Evolutionary conservation across 768 basidiomycete species (phyloP).

Genomic region (Mycena vitilis): DNA sequence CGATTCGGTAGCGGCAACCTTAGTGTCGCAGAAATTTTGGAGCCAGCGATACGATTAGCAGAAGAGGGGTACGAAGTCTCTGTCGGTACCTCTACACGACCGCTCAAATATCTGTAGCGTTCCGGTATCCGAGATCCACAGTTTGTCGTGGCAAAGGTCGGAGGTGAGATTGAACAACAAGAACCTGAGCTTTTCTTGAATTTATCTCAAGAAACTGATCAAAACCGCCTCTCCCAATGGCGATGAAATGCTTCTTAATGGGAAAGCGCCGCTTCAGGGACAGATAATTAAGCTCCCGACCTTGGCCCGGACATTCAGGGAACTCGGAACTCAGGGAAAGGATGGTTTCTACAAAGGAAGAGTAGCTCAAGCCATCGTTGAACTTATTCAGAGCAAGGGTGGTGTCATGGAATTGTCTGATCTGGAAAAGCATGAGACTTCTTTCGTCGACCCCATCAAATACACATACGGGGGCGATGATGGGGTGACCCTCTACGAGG

Average conservation of each 20-base stretch:
- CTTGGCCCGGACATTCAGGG: slow-evolving; percentile 86
- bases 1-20: slow-evolving; percentile 82
- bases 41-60: slow-evolving; percentile 90
- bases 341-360: slow-evolving; percentile 95
- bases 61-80: slow-evolving; percentile 77
- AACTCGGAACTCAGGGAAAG: slow-evolving; percentile 83
- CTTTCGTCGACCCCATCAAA: slow-evolving; percentile 89
- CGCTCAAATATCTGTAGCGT: slow-evolving; percentile 58
- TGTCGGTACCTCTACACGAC: background rate
- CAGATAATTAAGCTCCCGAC: slow-evolving; percentile 85
- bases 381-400: slow-evolving; percentile 85
- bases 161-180: slow-evolving; percentile 54
- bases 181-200: background rate
- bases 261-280: slow-evolving; percentile 86
- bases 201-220: slow-evolving; percentile 59
- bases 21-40: slow-evolving; percentile 75
- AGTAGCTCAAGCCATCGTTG: slow-evolving; percentile 89
- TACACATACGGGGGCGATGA: slow-evolving; percentile 77
- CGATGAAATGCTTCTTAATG: slow-evolving; percentile 87
- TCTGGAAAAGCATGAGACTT: slow-evolving; percentile 82
- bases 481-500: slow-evolving; percentile 93
- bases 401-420: slow-evolving; percentile 97
- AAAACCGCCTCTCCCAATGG: slow-evolving; percentile 88
- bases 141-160: slow-evolving; percentile 66
- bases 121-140: slow-evolving; percentile 88